phyloP scores from a whole-genome alignment of 176 grass and related monocot genomes.

The Triticum timopheevii region DNA sequence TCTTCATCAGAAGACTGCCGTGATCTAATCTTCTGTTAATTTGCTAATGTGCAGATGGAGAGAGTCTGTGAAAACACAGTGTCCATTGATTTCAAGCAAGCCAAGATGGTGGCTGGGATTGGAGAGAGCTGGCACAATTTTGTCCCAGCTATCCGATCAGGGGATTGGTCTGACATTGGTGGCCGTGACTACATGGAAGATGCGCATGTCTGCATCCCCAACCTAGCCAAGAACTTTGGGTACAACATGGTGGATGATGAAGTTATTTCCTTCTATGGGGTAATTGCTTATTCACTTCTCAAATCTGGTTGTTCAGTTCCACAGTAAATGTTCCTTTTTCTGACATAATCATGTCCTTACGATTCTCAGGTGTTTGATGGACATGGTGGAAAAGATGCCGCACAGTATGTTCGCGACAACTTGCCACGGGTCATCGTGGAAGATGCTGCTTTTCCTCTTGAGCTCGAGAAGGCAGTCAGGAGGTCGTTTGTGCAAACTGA shows the following conservation, averaged over 20 bases:
- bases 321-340: not conserved
- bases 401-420: conserved; percentile 90
- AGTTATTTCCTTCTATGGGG: conserved; percentile 86
- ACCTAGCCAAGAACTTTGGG: conserved; percentile 85
- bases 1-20: not conserved
- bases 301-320: not conserved
- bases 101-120: not conserved
- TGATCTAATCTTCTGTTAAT: not conserved
- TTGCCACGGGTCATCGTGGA: conserved; percentile 84
- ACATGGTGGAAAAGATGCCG: conserved; percentile 92
- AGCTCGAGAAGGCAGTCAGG: conserved; percentile 75
- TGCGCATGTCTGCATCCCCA: conserved; percentile 87
- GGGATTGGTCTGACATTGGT: conserved; percentile 91
- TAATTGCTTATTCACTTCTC: conserved; percentile 37
- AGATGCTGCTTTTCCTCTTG: conserved; percentile 88
- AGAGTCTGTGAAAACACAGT: conserved; percentile 69
- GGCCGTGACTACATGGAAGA: conserved; percentile 81
- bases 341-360: not conserved
- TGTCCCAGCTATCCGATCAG: conserved; percentile 61
- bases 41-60: conserved; percentile 62
- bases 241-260: conserved; percentile 40
- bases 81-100: conserved; percentile 54
- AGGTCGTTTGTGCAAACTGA: conserved; percentile 90
- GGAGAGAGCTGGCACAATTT: conserved; percentile 39
- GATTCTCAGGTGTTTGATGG: conserved; percentile 83